Percentiles rank a stretch among this genome's conserved stretches.
Conservation (phyloP, 495 filamentous ascomycete genomes). For the Penicillium paxilli region DNA sequence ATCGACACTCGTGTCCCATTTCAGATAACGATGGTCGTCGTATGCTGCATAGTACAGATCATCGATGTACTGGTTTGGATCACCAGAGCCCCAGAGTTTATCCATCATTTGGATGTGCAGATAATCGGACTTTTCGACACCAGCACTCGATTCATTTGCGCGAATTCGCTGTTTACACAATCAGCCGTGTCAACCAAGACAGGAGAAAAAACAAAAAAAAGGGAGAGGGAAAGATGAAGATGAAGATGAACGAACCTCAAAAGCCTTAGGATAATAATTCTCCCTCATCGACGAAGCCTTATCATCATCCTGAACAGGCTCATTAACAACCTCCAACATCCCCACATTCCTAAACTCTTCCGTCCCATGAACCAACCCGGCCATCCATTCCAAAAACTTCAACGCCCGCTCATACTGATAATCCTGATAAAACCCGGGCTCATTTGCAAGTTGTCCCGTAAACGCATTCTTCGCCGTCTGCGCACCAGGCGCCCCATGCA, state of each 20-base stretch:
- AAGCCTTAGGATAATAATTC: constrained; percentile 50
- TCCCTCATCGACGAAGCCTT: constrained; percentile 32
- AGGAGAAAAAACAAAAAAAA: not conserved
- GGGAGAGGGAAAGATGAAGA: not conserved
- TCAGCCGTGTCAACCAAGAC: not conserved
- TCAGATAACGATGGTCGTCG: constrained; percentile 57
- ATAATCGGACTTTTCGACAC: constrained; percentile 34
- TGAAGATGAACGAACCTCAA: constrained; percentile 20
- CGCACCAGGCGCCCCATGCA: constrained; percentile 63
- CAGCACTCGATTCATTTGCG: constrained; percentile 36
- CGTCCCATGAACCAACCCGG: constrained; percentile 53
- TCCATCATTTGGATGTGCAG: constrained; percentile 61
- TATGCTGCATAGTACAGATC: constrained; percentile 46
- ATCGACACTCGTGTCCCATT: constrained; percentile 46
- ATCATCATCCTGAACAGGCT: constrained; percentile 47
- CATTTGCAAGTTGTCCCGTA: constrained; percentile 53
- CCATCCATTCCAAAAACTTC: constrained; percentile 60
- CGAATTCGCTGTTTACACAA: constrained; percentile 52
- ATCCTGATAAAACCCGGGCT: constrained; percentile 54
- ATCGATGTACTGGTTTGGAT: constrained; percentile 43
- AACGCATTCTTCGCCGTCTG: constrained; percentile 51
- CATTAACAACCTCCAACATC: constrained; percentile 61
- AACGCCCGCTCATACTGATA: constrained; percentile 59
- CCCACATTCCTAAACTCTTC: constrained; percentile 55
- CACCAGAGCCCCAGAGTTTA: constrained; percentile 50